Base-by-base conservation (phyloP, 257 asterid species). In the Gardenia jasminoides region DNA sequence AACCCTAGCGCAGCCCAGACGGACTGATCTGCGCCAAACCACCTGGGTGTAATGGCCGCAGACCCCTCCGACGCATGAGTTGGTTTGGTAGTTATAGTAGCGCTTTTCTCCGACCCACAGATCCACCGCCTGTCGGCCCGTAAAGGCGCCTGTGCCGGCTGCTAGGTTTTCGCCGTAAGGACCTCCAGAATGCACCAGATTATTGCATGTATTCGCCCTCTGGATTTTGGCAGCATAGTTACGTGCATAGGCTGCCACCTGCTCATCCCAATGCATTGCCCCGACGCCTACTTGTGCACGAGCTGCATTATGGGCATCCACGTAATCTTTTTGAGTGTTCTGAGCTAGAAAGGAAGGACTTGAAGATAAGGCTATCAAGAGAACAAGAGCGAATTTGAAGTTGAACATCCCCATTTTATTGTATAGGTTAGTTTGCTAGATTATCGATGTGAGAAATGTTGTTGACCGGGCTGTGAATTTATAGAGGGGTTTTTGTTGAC, bases 1-100 rank as follows among this genome's bases (percentile, higher is more conserved):
- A 74, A 71, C 89, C 70, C 85, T 72, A 72, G 82, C 90, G 44
- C 90, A 87, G 0, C 90, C 90, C 24, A 87, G 7, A 2, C 52
- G 78, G 6, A 75, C 52, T 0, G 87, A 56, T 1, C 70, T 65
- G 3, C 83, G 24, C 90, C 89, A 85, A 17, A 87, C 76, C 0
- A 87, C 88, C 72, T 85, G 88, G 24, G 88, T 87, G 46, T 87
- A 87, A 64, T 87, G 90, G 46, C 30, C 28, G 64, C 87, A 85
- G 4, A 71, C 77, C 4, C 79, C 56, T 0, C 70, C 66, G 1
- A 70, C 74, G 17, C 91, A 87, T 0, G 74, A 3, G 46, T 87
- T 87, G 11, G 75, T 46, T 20, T 0, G 6, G 3, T 80, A 47
- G 6, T 80, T 67, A 2, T 83, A 85, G 47, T 69, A 36, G 0